Evolutionary conservation across 2,329 filamentous ascomycete species (phyloP).

Genomic region (Aspergillus novofumigatus): DNA sequence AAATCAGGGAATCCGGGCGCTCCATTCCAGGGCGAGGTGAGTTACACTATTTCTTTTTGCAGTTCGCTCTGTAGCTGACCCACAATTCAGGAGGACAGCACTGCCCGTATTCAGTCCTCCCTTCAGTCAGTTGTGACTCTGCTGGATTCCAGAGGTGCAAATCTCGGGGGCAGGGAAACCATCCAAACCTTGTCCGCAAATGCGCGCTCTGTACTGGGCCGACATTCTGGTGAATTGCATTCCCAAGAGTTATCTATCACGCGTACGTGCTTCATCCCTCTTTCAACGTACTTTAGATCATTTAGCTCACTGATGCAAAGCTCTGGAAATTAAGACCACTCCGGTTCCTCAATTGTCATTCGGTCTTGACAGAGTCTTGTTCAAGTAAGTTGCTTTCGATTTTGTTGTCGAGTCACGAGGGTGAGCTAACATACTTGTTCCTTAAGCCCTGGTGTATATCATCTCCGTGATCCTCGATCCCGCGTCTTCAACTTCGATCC

Average conservation of each 20-base stretch:
- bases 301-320: conserved; percentile 16
- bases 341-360: conserved; percentile 64
- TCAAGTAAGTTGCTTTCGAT: conserved; percentile 57
- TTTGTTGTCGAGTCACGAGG: background rate
- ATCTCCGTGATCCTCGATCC: conserved; percentile 81
- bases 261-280: conserved; percentile 10
- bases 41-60: background rate
- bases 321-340: conserved; percentile 43
- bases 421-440: conserved; percentile 6
- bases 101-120: conserved; percentile 3
- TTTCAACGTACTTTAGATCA: background rate
- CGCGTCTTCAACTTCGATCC: conserved; percentile 96
- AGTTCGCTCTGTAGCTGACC: background rate
- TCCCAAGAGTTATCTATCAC: conserved; percentile 4
- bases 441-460: conserved; percentile 71
- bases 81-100: background rate
- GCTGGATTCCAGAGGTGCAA: background rate
- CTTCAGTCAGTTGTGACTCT: conserved; percentile 3
- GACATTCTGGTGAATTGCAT: conserved; percentile 3
- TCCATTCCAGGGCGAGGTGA: background rate
- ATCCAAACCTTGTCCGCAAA: conserved; percentile 10
- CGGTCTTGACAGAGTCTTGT: conserved; percentile 82
- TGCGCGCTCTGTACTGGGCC: conserved; percentile 6
- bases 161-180: conserved; percentile 1
- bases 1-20: background rate